Percentiles rank a stretch among this genome's conserved stretches.
Conservation (phyloP, 768 basidiomycete species). For the Lactifluus hygrophoroides region DNA sequence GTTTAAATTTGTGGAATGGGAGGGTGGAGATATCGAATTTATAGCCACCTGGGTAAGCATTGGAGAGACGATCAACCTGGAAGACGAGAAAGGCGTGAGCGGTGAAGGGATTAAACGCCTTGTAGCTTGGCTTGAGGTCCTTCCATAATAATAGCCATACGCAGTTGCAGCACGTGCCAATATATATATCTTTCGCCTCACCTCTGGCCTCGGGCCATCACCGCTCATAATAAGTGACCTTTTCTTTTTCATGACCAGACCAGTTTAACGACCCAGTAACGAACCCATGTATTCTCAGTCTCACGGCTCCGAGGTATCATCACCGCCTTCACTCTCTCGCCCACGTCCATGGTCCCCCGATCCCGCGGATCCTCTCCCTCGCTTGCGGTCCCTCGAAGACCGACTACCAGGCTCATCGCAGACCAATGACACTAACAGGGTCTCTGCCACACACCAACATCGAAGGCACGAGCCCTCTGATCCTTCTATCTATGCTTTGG, state of each 20-base stretch:
- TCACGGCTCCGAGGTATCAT: slow-evolving; percentile 40
- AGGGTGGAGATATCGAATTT: slow-evolving; percentile 71
- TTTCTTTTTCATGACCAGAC: slow-evolving; percentile 2
- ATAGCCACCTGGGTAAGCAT: slow-evolving; percentile 46
- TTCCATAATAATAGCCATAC: neutral
- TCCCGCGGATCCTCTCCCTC: slow-evolving; percentile 38
- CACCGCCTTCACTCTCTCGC: slow-evolving; percentile 45
- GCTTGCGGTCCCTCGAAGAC: slow-evolving; percentile 21
- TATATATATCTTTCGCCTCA: neutral
- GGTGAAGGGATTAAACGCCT: slow-evolving; percentile 1
- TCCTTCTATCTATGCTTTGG: slow-evolving; percentile 59
- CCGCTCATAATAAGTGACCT: neutral
- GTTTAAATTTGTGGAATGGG: slow-evolving; percentile 78
- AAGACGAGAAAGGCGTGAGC: slow-evolving; percentile 29
- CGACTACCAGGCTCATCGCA: slow-evolving; percentile 19
- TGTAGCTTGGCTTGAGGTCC: slow-evolving; percentile 6
- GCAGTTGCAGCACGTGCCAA: neutral
- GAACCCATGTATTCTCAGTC: slow-evolving; percentile 34
- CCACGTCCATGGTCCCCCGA: slow-evolving; percentile 59
- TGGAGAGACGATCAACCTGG: slow-evolving; percentile 23
- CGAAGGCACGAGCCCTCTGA: slow-evolving; percentile 45
- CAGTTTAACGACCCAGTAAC: slow-evolving; percentile 8
- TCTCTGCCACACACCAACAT: slow-evolving; percentile 12
- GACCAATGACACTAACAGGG: slow-evolving; percentile 19
- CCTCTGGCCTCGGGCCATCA: neutral